These are phyloP conservation scores for Penicillium silybi DNA, from an alignment of 495 filamentous ascomycete genomes.

Conservation along the genomic window DNA sequence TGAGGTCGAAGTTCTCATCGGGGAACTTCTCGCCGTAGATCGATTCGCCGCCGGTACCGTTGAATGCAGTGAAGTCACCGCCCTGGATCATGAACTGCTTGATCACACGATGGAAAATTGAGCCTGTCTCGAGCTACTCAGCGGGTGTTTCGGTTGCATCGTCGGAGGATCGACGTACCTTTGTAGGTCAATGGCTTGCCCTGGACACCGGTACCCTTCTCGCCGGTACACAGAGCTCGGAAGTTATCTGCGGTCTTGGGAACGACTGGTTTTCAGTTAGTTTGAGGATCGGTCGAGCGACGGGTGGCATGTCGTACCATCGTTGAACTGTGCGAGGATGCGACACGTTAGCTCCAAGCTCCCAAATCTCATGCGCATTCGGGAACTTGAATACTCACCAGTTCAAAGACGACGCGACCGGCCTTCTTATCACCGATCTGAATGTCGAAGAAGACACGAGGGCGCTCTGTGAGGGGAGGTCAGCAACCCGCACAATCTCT, in stretches of 20 bases:
- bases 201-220: conserved; percentile 81
- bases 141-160: not conserved
- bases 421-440: conserved; percentile 65
- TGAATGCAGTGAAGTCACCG: conserved; percentile 94
- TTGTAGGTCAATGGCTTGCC: conserved; percentile 78
- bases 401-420: conserved; percentile 76
- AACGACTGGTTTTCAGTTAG: conserved; percentile 54
- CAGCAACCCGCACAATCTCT: conserved; percentile 11
- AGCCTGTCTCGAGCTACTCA: conserved; percentile 43
- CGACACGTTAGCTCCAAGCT: conserved; percentile 2
- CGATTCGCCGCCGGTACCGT: conserved; percentile 94
- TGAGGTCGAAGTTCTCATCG: conserved; percentile 92
- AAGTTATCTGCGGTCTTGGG: conserved; percentile 96
- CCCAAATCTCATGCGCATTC: not conserved
- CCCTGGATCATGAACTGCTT: conserved; percentile 99
- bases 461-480: conserved; percentile 43
- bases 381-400: conserved; percentile 50
- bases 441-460: conserved; percentile 87
- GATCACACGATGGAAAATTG: conserved; percentile 94
- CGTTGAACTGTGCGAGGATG: conserved; percentile 58
- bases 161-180: conserved; percentile 29
- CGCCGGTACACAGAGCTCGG: conserved; percentile 85
- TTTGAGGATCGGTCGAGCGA: not conserved
- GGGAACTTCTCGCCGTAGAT: conserved; percentile 98
- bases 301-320: conserved; percentile 46